Conservation (phyloP, 306 rosid genomes). For the Citrullus colocynthis region DNA sequence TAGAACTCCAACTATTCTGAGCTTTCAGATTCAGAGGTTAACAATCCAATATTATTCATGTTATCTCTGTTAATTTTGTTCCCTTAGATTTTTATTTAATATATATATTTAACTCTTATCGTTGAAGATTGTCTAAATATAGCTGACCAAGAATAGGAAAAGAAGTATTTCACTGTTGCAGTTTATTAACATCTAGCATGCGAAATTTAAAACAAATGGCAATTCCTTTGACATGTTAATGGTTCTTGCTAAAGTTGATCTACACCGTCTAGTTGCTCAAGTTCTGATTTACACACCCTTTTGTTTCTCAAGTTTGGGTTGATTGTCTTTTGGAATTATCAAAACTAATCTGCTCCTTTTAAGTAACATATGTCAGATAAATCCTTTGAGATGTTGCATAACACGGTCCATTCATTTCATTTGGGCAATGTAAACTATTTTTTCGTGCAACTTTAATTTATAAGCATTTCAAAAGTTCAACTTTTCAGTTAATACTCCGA, state of each 20-base stretch:
- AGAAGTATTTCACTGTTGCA: neutral
- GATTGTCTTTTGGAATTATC: neutral
- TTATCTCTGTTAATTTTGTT: neutral
- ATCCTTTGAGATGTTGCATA: neutral
- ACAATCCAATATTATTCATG: neutral
- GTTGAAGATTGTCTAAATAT: neutral
- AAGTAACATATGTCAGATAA: neutral
- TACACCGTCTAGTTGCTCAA: neutral
- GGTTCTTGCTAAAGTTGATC: neutral
- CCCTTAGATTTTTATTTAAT: neutral
- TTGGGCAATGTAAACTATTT: neutral
- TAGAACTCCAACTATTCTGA: neutral
- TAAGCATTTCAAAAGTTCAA: neutral
- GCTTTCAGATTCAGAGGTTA: neutral
- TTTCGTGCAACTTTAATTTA: neutral
- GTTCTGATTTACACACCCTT: neutral
- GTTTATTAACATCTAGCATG: neutral
- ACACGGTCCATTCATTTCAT: neutral
- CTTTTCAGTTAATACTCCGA: constrained; percentile 2
- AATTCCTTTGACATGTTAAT: neutral
- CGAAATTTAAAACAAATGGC: neutral
- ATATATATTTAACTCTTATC: too few relatives aligned
- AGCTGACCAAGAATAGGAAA: neutral
- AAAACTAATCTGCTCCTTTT: neutral
- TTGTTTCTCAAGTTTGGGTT: neutral